Evolutionary conservation across 1,139 yeast species (phyloP), one percentile per base, ranked within the genome.

Genomic region (Candida sp.): DNA sequence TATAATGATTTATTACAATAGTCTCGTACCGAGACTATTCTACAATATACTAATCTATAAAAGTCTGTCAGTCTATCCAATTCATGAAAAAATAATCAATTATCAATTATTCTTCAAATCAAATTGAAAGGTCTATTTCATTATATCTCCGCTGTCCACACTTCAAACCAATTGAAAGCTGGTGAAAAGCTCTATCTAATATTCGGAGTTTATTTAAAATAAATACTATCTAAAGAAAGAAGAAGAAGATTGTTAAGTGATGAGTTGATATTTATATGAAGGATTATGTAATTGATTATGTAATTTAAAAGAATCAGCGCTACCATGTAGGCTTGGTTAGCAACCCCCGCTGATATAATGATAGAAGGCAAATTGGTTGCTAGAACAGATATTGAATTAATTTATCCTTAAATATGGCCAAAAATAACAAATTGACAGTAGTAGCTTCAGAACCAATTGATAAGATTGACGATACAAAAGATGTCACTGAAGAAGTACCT

Each of bases 81-180:
- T 30, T 30, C 19, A n/a, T 11, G n/a, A 12, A 11, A 30, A 9
- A 9, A 30, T 12, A 30, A 30, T 12, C 33, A 30, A 30, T 8
- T 30, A 30, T 30, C 33, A n/a, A 30, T 30, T 30, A 30, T 30
- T 5, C 5, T 12, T 30, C 33, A 30, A 30, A 5, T n/a, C 19
- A 12, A 30, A 30, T 30, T 30, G 33, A 30, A 30, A 30, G 19
- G 5, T 30, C 33, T 30, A n/a, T 5, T 71, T 52, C 44, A n/a
- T 37, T 81, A 61, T 81, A 58, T 67, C 86, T 81, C 85, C 79
- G 84, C 79, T 80, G 85, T 81, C 86, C 87, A 79, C 87, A 76
- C 87, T 75, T 66, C 65, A 65, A 60, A 64, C 69, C 65, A 68
- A 56, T 52, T n/a, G n/a, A 64, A 51, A 52, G 61, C 48, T 60